These are phyloP conservation scores for Protea cynaroides DNA, from an alignment of 164 flowering plant species.

Conservation along the genomic window DNA sequence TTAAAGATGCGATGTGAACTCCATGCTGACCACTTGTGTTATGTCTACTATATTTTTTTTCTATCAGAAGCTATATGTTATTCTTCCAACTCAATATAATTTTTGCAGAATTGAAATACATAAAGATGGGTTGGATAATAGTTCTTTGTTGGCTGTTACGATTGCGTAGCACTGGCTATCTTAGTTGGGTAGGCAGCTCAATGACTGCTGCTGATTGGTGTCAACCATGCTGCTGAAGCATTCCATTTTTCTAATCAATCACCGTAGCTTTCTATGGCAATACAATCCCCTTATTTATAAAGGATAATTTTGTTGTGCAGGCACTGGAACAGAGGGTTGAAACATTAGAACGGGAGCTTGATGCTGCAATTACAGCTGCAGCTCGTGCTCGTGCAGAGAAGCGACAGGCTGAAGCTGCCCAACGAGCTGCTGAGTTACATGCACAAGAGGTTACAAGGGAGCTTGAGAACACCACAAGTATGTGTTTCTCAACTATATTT, in stretches of 20 bases:
- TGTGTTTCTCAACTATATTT: constrained; percentile 12
- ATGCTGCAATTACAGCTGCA: constrained; percentile 82
- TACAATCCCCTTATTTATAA: background rate
- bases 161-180: too few relatives aligned
- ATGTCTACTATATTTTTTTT: too few relatives aligned
- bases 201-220: background rate
- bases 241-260: background rate
- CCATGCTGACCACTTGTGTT: too few relatives aligned
- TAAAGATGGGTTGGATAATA: too few relatives aligned
- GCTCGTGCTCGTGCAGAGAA: constrained; percentile 88
- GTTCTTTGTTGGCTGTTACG: too few relatives aligned
- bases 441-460: constrained; percentile 65
- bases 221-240: background rate
- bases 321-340: constrained; percentile 88
- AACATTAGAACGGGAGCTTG: constrained; percentile 75
- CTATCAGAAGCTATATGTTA: too few relatives aligned
- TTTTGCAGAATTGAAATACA: too few relatives aligned
- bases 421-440: constrained; percentile 69
- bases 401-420: constrained; percentile 77
- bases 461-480: constrained; percentile 91
- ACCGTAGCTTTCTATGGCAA: background rate
- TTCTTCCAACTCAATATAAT: too few relatives aligned
- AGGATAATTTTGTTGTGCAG: constrained; percentile 26
- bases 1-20: too few relatives aligned
- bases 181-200: too few relatives aligned